Base-by-base conservation (phyloP, 2,329 filamentous ascomycete genomes). In the Calonectria pauciramosa region DNA sequence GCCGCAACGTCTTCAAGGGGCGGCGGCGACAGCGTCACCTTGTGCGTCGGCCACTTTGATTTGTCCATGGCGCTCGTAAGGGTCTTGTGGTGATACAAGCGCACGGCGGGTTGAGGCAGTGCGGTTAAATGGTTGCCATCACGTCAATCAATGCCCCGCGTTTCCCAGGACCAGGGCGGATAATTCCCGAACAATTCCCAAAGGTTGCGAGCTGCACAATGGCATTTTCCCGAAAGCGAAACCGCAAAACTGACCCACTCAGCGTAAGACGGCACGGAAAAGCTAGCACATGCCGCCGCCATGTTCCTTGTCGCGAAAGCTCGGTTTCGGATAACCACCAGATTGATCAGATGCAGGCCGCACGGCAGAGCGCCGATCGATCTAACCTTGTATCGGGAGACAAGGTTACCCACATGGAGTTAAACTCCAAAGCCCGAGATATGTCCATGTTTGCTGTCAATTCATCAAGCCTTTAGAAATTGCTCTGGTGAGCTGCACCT, bases 1-100 rank as follows among this genome's bases (percentile, higher is more conserved):
- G 66, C 51, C 10, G 77, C 78, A 4, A 84, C 68, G 32, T 83
- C 82, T 14, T 79, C 74, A 1, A 84, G 81, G 1, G 71, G 64
- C 1, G 82, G 82, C 4, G 82, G 80, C 18, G 75, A 75, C 6
- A 84, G 76, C 4, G 67, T 28, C 38, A 75, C 71, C 26, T 72
- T 74, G 34, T 68, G 47, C 11, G 66, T 54, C 1, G 67, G 41
- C 67, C 67, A 70, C 26, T 56, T 20, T n/a, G 65, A 7, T 30
- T 60, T 41, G 32, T 41, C 34, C 70, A 72, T 72, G 20, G 16
- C 26, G 30, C 13, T 41, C 26, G 23, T 6, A 38, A 28, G 6
- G 18, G 26, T 26, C 14, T 9, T 13, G 56, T 23, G 14, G 23
- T 26, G 30, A 34, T 34, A 11, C 8, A 54, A 28, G 23, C 18